Conservation (phyloP, 495 filamentous ascomycete genomes). For the Penicillium fimorum region DNA sequence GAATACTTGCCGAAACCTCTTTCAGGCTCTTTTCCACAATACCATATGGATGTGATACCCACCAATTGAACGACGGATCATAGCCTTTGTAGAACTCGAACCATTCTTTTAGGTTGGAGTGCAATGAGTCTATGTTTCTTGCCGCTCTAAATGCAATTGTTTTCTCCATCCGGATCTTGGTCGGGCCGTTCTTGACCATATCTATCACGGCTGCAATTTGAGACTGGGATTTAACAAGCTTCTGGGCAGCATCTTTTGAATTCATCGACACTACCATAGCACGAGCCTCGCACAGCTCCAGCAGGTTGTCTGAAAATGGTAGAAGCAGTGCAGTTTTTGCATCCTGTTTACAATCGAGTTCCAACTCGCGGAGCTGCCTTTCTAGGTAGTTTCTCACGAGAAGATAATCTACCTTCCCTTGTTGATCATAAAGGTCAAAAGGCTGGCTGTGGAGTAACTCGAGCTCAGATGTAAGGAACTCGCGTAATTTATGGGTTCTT, state of each 20-base stretch:
- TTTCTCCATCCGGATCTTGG: not conserved
- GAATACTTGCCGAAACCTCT: conserved; percentile 20
- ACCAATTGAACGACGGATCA: not conserved
- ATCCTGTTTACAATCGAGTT: conserved; percentile 36
- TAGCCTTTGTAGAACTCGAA: not conserved
- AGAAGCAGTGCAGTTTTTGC: conserved; percentile 20
- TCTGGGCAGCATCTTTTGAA: not conserved
- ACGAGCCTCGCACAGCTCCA: not conserved
- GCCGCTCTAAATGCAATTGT: not conserved
- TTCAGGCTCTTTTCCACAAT: not conserved
- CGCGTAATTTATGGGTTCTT: not conserved
- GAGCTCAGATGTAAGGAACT: not conserved
- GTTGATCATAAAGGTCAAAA: not conserved
- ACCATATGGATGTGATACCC: not conserved
- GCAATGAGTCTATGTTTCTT: not conserved
- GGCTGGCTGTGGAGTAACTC: not conserved
- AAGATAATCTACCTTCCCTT: conserved; percentile 39
- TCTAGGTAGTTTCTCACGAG: conserved; percentile 22
- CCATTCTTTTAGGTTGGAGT: not conserved
- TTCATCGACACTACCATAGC: not conserved
- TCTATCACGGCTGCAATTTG: not conserved
- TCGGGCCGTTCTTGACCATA: not conserved
- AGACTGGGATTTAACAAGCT: not conserved
- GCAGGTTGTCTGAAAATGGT: not conserved
- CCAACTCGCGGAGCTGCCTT: conserved; percentile 12